Evolutionary conservation across 371 early-diverging fungal species (phyloP), one percentile per base, ranked within the genome.

Genomic region (Saksenaea oblongispora): DNA sequence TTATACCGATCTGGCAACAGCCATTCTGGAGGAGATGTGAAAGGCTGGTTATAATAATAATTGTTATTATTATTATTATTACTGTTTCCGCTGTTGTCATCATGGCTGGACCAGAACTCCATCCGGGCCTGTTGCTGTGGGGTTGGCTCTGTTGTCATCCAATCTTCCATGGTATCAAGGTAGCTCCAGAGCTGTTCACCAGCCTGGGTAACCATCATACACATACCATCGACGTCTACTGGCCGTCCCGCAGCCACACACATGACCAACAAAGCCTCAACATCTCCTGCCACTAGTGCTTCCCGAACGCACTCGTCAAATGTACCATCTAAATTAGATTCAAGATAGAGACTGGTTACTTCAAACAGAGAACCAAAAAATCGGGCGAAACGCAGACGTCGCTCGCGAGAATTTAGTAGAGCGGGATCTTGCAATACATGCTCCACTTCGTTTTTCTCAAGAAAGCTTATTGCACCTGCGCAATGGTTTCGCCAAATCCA

Each of bases 291-390:
- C 39, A 83, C 80, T 7, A 79, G 44, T 0, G 76, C 80, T 56
- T 83, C 83, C 15, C 83, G 57, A 1, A 65, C 65, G 44, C 80
- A 79, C 41, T 82, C 83, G n/a, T 82, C 83, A 67, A 78, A 76
- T 0, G 80, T 69, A 0, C 83, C 80, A 55, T 78, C 75, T 47
- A 79, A 59, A 51, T 72, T 76, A 1, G 80, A 78, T 63, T 82
- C 83, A 35, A 79, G 56, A 37, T 79, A 78, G 7, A 79, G 56
- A 54, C 83, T 79, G 0, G 76, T 78, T 3, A 76, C 68, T 42
- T 74, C 73, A 61, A 79, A 82, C 18, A 82, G 54, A 3, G 59
- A 51, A 8, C 83, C 83, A 66, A 79, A 79, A 54, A 78, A 79
- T 10, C 67, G 54, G 5, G 83, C 76, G 63, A 82, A 82, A 31